Evolutionary conservation across 257 asterid genomes (phyloP).

Genomic region (Ehretia macrophylla): DNA sequence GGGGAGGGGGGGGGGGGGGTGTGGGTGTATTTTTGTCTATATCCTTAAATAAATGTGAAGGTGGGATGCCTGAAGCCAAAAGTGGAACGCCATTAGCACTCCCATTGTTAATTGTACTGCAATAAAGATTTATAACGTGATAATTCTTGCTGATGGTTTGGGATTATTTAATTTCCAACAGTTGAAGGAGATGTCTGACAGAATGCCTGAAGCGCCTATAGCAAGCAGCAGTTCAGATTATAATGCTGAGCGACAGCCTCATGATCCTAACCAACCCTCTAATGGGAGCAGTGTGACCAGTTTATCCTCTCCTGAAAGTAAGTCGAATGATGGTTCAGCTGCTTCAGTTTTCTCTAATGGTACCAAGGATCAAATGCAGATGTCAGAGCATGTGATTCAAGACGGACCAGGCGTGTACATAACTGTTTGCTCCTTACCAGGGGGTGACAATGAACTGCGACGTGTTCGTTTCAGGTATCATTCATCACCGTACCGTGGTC

Average conservation of each 20-base stretch:
- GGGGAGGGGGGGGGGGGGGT: no score
- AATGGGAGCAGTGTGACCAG: conserved; percentile 34
- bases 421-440: conserved; percentile 49
- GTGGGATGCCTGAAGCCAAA: no score
- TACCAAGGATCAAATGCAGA: conserved; percentile 40
- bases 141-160: conserved; percentile 13
- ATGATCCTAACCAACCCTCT: conserved; percentile 28
- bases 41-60: no score
- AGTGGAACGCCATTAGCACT: no score
- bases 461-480: conserved; percentile 91
- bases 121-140: no score
- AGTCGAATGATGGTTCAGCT: conserved; percentile 36
- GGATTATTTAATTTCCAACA: conserved; percentile 22
- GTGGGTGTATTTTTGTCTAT: no score
- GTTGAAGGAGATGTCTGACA: conserved; percentile 67
- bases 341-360: conserved; percentile 30
- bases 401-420: conserved; percentile 85
- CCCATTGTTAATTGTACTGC: no score
- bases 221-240: conserved; percentile 24
- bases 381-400: conserved; percentile 52
- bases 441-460: conserved; percentile 64
- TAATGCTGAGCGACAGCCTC: conserved; percentile 20
- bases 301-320: conserved; percentile 33
- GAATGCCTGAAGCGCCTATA: conserved; percentile 33
- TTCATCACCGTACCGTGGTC: background rate